Percentiles rank a stretch among this genome's conserved stretches.
Evolutionary conservation across 768 basidiomycete species (phyloP).

Genomic region (Podaxis rugospora): DNA sequence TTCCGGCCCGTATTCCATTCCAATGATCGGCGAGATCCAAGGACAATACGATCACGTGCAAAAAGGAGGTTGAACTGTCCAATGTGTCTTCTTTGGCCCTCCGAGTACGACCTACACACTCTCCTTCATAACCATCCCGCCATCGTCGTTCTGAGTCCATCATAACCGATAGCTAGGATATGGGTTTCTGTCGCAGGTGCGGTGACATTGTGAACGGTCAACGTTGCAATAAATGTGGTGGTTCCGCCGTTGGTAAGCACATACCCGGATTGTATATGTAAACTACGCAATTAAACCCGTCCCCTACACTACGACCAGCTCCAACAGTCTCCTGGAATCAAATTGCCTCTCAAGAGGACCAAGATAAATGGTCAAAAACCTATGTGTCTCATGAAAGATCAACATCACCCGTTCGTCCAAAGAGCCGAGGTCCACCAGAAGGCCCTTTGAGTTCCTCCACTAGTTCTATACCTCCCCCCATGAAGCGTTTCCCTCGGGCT

Average conservation of each 20-base stretch:
- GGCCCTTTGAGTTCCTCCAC: conserved; percentile 9
- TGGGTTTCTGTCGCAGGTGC: conserved; percentile 86
- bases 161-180: conserved; percentile 19
- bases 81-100: conserved; percentile 1
- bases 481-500: conserved; percentile 50
- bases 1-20: not conserved
- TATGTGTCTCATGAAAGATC: conserved; percentile 56
- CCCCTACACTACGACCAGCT: conserved; percentile 33
- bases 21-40: not conserved
- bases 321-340: conserved; percentile 68
- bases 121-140: not conserved
- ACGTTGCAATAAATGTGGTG: conserved; percentile 74
- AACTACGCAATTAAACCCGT: not conserved
- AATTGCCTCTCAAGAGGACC: conserved; percentile 31
- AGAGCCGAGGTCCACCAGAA: conserved; percentile 19
- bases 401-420: conserved; percentile 33
- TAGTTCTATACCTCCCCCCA: conserved; percentile 22
- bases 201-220: conserved; percentile 72
- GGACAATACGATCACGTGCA: not conserved
- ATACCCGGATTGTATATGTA: not conserved
- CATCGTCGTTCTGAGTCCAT: not conserved
- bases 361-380: conserved; percentile 79
- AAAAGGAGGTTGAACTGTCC: conserved; percentile 9
- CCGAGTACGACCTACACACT: not conserved
- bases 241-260: conserved; percentile 68